Evolutionary conservation across 164 flowering plant genomes (phyloP).

Genomic region (Vitis riparia): DNA sequence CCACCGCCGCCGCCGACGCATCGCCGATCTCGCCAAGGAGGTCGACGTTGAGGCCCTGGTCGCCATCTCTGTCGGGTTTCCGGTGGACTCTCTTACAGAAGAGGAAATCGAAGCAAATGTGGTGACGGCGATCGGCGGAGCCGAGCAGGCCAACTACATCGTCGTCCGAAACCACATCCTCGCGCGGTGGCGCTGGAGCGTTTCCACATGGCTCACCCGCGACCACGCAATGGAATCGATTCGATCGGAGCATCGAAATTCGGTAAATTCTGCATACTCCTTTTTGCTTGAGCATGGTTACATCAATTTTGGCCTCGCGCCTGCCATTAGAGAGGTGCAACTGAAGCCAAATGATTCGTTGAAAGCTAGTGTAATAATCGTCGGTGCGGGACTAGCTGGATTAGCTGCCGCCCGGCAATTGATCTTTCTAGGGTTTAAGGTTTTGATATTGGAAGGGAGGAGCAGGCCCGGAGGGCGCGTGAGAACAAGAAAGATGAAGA

Average conservation of each 20-base stretch:
- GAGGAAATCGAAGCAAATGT: constrained; percentile 90
- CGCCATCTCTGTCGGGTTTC: constrained; percentile 89
- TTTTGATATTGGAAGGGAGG: constrained; percentile 84
- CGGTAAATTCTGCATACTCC: constrained; percentile 62
- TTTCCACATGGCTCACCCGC: constrained; percentile 59
- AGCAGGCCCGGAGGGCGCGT: constrained; percentile 88
- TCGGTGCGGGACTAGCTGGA: constrained; percentile 92
- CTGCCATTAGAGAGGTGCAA: constrained; percentile 53
- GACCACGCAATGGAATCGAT: constrained; percentile 73
- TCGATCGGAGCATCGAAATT: constrained; percentile 58
- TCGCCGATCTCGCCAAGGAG: constrained; percentile 59
- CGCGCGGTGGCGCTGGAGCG: constrained; percentile 83
- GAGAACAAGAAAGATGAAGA: constrained; percentile 36
- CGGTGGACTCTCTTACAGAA: constrained; percentile 84
- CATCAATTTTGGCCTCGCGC: constrained; percentile 82
- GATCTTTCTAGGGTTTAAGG: constrained; percentile 73
- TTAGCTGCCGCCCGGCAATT: constrained; percentile 85
- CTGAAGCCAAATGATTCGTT: constrained; percentile 32
- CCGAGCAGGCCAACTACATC: constrained; percentile 78
- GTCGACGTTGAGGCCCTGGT: constrained; percentile 80
- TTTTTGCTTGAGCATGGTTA: constrained; percentile 84
- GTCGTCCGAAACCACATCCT: constrained; percentile 88
- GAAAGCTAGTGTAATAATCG: constrained; percentile 53
- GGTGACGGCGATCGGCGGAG: constrained; percentile 62
- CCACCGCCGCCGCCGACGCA: constrained; percentile 40